Evolutionary conservation across 2,329 filamentous ascomycete species (phyloP), one percentile per base, ranked within the genome.

Genomic region (Fusarium subglutinans): DNA sequence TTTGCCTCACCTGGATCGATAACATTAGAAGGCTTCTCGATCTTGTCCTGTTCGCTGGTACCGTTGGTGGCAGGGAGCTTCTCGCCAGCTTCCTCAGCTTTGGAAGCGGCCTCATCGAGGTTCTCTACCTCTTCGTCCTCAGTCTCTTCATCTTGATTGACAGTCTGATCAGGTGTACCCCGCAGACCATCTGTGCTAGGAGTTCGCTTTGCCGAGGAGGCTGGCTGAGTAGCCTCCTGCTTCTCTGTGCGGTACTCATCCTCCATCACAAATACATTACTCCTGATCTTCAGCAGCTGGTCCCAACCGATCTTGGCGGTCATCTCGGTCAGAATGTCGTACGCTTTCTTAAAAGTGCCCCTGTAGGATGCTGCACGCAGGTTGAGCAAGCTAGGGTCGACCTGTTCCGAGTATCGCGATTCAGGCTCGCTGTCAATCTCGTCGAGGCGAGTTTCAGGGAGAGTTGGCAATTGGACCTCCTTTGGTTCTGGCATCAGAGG

Each of bases 191-290:
- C 92, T 50, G 92, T 94, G 85, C 94, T 96, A 55, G 95, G 89
- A 80, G 93, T 95, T 50, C 93, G 90, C 78, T 91, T 92, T 30
- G 83, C 82, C 67, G 83, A 82, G 69, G 84, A 84, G 51, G 82
- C 79, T 22, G 84, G 80, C 55, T 85, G 83, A 24, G 85, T 84
- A 30, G 86, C 82, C 70, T 92, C 90, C 64, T 93, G 91, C 82
- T 93, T 94, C 84, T 98, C 96, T 64, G 92, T 93, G 55, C 96
- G 91, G 81, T 99, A 99, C 82, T 99, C 96, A 80, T 99, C 96
- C 82, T 99, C 96, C 96, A 99, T 99, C 55, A 99, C 96, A 78
- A 99, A 99, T 3, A 99, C 96, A 72, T 96, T 95, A 84, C 96
- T 98, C 76, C 96, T 90, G 79, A 97, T 98, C 83, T 94, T 97